Evolutionary conservation across 371 early-diverging fungal species (phyloP).

Genomic region (Mortierella sp.): DNA sequence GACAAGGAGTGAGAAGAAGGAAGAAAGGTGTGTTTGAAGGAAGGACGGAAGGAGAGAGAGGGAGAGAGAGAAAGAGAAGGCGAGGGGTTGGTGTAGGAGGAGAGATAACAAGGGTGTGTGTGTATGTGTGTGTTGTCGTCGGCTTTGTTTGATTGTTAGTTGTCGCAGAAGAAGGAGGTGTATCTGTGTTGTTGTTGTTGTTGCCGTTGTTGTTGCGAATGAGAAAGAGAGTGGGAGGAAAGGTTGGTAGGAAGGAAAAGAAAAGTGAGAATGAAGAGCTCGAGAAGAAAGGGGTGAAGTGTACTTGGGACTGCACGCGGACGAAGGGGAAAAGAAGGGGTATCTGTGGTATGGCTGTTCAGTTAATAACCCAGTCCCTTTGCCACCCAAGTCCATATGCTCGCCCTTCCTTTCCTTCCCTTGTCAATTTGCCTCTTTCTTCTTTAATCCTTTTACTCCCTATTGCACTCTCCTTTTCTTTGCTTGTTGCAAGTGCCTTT

Average conservation of each 20-base stretch:
- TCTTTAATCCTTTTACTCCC: too few species aligned
- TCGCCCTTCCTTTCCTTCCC: too few species aligned
- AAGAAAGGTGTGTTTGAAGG: background rate
- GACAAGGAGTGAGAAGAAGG: background rate
- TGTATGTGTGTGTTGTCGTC: background rate
- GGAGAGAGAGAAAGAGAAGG: background rate
- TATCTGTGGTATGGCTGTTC: background rate
- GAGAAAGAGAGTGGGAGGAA: background rate
- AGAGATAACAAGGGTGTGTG: background rate
- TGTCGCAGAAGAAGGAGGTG: background rate
- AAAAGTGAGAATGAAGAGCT: background rate
- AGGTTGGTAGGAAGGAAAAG: background rate
- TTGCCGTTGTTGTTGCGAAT: background rate
- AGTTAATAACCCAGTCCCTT: too few species aligned
- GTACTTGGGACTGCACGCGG: background rate
- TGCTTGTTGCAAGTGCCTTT: too few species aligned
- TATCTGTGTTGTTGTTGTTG: background rate
- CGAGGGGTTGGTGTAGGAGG: background rate
- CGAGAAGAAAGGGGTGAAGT: background rate
- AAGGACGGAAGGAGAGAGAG: background rate
- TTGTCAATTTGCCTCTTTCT: too few species aligned
- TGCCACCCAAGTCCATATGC: too few species aligned
- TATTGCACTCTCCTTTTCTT: too few species aligned
- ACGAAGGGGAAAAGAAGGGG: background rate
- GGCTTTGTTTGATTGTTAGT: too few species aligned